Conservation (phyloP, 768 basidiomycete genomes). For the Rhizopogon roseolus region DNA sequence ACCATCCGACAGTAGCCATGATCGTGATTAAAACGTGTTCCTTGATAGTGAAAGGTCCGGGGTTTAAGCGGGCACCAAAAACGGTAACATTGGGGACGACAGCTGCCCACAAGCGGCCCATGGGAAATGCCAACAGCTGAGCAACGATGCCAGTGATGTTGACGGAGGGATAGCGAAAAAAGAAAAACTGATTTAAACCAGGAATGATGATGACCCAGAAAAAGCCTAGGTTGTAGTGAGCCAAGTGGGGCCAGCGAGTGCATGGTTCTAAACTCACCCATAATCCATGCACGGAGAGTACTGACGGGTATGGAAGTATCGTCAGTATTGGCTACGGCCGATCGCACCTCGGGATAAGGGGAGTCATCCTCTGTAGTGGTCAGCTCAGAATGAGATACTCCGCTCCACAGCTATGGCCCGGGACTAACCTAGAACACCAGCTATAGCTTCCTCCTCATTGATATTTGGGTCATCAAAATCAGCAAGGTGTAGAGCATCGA, state of each 20-base stretch:
- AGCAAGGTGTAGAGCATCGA: slow-evolving; percentile 9
- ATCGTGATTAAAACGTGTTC: slow-evolving; percentile 62
- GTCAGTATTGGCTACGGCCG: slow-evolving; percentile 45
- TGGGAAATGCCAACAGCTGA: slow-evolving; percentile 1
- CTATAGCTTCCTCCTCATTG: slow-evolving; percentile 31
- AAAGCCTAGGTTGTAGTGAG: slow-evolving; percentile 25
- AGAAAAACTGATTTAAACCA: slow-evolving; percentile 69
- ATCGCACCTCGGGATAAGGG: slow-evolving; percentile 50
- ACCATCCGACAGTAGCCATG: slow-evolving; percentile 55
- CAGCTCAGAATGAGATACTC: not conserved
- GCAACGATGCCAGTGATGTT: slow-evolving; percentile 42
- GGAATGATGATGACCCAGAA: slow-evolving; percentile 53
- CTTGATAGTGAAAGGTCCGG: slow-evolving; percentile 53
- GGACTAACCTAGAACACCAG: not conserved
- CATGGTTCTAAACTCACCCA: slow-evolving; percentile 22
- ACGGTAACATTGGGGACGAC: slow-evolving; percentile 34
- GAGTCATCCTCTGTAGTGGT: slow-evolving; percentile 37
- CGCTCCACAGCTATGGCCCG: no score
- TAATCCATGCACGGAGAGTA: slow-evolving; percentile 33
- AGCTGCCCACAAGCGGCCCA: slow-evolving; percentile 50
- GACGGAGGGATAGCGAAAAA: slow-evolving; percentile 50
- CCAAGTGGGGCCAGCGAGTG: not conserved
- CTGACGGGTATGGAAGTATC: slow-evolving; percentile 35
- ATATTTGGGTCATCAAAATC: slow-evolving; percentile 42
- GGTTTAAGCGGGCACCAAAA: slow-evolving; percentile 27